These are phyloP conservation scores for Amanita brunnescens DNA, from an alignment of 768 basidiomycete genomes.

Conservation along the genomic window DNA sequence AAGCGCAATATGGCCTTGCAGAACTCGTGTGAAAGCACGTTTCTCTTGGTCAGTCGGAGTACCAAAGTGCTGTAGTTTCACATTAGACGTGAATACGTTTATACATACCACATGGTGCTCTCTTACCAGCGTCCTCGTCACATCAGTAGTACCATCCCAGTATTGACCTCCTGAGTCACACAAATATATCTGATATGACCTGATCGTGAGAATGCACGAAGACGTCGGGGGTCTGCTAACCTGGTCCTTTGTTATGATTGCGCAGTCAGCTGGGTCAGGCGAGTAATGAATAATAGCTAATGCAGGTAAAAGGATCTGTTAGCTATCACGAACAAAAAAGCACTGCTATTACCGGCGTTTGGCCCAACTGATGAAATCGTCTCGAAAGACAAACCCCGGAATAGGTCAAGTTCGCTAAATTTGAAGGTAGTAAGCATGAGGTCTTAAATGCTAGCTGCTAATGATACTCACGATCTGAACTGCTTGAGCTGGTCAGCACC, in stretches of 20 bases:
- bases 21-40: slow-evolving; percentile 83
- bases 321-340: neutral
- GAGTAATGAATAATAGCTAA: slow-evolving; percentile 90
- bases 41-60: slow-evolving; percentile 75
- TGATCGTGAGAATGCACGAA: neutral
- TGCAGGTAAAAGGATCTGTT: neutral
- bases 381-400: slow-evolving; percentile 81
- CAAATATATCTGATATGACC: slow-evolving; percentile 27
- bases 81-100: neutral
- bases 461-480: slow-evolving; percentile 59
- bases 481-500: slow-evolving; percentile 73
- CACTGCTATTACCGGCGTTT: slow-evolving; percentile 52
- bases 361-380: slow-evolving; percentile 92
- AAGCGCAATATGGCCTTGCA: slow-evolving; percentile 87
- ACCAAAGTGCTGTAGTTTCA: slow-evolving; percentile 69
- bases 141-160: slow-evolving; percentile 91
- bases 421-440: neutral
- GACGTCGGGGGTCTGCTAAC: slow-evolving; percentile 22
- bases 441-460: slow-evolving; percentile 2
- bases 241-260: slow-evolving; percentile 68
- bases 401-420: slow-evolving; percentile 65
- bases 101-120: neutral
- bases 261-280: slow-evolving; percentile 67
- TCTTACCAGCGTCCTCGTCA: slow-evolving; percentile 78
- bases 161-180: slow-evolving; percentile 92